Base-by-base conservation (phyloP, 495 filamentous ascomycete species). In the Parathielavia appendiculata region DNA sequence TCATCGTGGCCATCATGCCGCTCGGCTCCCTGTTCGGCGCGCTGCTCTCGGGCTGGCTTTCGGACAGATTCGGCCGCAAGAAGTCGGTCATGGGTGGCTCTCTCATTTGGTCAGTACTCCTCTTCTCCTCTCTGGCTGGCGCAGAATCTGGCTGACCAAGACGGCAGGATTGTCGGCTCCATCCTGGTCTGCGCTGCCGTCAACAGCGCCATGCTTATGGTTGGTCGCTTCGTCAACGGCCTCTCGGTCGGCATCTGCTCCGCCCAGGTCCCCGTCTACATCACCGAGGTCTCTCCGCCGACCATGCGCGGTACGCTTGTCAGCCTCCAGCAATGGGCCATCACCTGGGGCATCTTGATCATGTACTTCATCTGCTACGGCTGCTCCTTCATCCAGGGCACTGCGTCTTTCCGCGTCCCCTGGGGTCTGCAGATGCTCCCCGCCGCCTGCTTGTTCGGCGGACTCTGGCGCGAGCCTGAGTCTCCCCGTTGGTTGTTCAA, bases 381-480 rank as follows among this genome's bases (percentile, higher is more conserved):
- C 14, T 86, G 79, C 69, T 83, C 82, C 23, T 90, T 78, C 68
- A 80, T 93, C 57, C 62, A 76, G 0, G 75, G 79, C 12, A 66
- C 76, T n/a, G 78, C 79, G 3, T 74, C 86, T 23, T 92, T 87
- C 75, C 79, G 88, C 36, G 68, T 89, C 20, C 87, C 88, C 20
- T 92, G 88, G 88, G 89, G 81, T 59, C 66, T 90, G 5, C 88
- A 91, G 69, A 86, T 85, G 73, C 71, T 91, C 53, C 88, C 89
- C 0, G 87, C 84, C 12, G 60, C 86, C 43, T 61, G 87, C 19
- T 79, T 90, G 40, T 82, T 83, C 63, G 46, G 79, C 30, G 86
- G 82, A 16, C 75, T 91, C 53, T 66, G 82, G 44, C 71, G 89
- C 58, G 75, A 90, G 11, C 87, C 89, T 9, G 87, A 91, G 64